Percentiles rank a stretch among this genome's conserved stretches.
These are phyloP conservation scores for Microcos paniculata DNA, from an alignment of 345 rosid species.

Conservation along the genomic window DNA sequence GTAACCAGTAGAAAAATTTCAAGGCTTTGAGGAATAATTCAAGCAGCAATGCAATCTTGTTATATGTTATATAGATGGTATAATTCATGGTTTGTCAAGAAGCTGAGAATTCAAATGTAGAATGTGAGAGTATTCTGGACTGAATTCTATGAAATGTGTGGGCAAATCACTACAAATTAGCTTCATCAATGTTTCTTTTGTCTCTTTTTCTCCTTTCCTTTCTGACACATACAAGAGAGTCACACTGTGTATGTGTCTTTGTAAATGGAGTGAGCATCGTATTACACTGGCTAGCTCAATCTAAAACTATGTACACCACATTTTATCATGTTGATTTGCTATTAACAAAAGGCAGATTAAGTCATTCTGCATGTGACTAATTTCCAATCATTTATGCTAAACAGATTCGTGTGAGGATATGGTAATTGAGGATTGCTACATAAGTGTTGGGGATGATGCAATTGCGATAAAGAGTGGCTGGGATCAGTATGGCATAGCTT, in stretches of 20 bases:
- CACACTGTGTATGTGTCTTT: not conserved
- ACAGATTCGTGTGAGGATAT: conserved; percentile 94
- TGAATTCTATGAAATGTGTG: conserved; percentile 1
- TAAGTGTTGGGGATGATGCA: conserved; percentile 95
- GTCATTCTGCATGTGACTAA: conserved; percentile 5
- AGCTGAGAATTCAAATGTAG: not conserved
- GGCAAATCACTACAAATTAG: not conserved
- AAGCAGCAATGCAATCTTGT: not conserved
- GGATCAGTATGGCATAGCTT: conserved; percentile 96
- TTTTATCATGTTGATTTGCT: conserved; percentile 14
- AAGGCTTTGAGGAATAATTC: not conserved
- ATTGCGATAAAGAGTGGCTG: conserved; percentile 97
- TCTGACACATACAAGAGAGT: not conserved
- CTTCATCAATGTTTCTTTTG: not conserved
- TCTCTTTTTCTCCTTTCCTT: not conserved
- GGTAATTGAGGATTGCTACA: conserved; percentile 93
- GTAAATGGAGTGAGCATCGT: not conserved
- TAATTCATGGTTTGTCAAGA: not conserved
- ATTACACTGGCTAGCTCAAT: not conserved
- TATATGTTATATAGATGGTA: not conserved
- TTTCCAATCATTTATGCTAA: conserved; percentile 3
- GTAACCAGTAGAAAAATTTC: not conserved
- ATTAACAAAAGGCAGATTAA: not conserved
- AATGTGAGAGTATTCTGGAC: not conserved
- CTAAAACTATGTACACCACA: not conserved